Base-by-base conservation (phyloP, 164 flowering plant species). In the Pachysandra terminalis region DNA sequence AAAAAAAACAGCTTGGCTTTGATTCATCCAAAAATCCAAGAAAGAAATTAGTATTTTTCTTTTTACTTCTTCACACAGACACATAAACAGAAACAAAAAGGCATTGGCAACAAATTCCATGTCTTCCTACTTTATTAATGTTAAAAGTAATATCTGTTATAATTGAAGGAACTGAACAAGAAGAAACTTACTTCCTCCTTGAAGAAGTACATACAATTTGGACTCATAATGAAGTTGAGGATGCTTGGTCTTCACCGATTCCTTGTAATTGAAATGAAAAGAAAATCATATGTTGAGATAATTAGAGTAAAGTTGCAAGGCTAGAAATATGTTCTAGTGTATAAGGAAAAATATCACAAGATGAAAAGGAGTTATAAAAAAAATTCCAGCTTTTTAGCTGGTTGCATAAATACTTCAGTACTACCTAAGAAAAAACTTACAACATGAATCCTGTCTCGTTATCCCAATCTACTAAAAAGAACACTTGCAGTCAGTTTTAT, bases 201-300 rank as follows among this genome's bases (percentile, higher is more conserved):
- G 91, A 65, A 89, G 89, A 67, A 85, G 81, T 79, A 78, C 81
- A 74, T 89, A 89, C 68, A 89, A 67, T 73, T 87, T 89, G 19
- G 95, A 79, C 64, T 89, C 95, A 77, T 84, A 87, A 26, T 81
- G 90, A 70, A 87, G 87, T 68, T 87, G 91, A 45, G 91, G 91
- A 65, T 87, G 91, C 77, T 83, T 85, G 9, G 91, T 85, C 76
- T 84, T 84, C 32, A 66, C 78, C 58, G 80, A 70, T 73, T 87
- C 92, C 92, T 87, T 76, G 13, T 23, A 56, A 63, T 27, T 37
- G 69, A 32, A 54, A 64, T 28, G n/a, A n/a, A 19, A 35, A 66
- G 26, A 17, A 40, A 25, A 23, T 40, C 6, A 19, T 16, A 4
- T 0, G 35, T 24, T 61, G 35, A 61, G 48, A 56, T 56, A 22